These are phyloP conservation scores for Leptodermis oblonga DNA, from an alignment of 257 asterid species.

Conservation along the genomic window DNA sequence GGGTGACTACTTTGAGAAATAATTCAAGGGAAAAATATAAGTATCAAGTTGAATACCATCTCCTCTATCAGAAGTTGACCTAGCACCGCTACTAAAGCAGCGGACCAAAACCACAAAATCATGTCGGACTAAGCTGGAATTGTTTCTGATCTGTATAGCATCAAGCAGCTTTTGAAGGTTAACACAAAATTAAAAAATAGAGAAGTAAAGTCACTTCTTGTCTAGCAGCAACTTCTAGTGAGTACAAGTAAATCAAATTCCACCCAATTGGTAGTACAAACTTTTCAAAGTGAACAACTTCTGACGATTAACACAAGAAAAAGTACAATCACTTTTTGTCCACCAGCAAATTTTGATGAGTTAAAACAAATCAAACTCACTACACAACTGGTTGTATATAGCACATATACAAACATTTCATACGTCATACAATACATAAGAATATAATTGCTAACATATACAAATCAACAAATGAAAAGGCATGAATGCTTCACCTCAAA, in stretches of 20 bases:
- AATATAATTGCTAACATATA: background rate
- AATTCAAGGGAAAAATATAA: slow-evolving; percentile 8
- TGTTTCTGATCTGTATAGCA: slow-evolving; percentile 51
- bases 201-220: background rate
- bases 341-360: too few relatives aligned
- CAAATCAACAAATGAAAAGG: background rate
- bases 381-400: background rate
- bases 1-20: slow-evolving; percentile 11
- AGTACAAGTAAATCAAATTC: background rate
- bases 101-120: slow-evolving; percentile 43
- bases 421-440: background rate
- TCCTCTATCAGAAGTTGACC: slow-evolving; percentile 43
- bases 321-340: too few relatives aligned
- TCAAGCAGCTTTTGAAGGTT: slow-evolving; percentile 11
- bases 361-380: background rate
- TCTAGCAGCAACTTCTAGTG: background rate
- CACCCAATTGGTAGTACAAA: background rate
- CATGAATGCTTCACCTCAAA: background rate
- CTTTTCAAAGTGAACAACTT: too few relatives aligned
- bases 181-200: background rate
- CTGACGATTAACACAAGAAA: too few relatives aligned
- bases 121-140: slow-evolving; percentile 41
- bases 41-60: slow-evolving; percentile 37
- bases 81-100: slow-evolving; percentile 45
- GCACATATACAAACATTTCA: background rate